Evolutionary conservation across 305 asterid genomes (phyloP).

Genomic region (Solanum hybrid): DNA sequence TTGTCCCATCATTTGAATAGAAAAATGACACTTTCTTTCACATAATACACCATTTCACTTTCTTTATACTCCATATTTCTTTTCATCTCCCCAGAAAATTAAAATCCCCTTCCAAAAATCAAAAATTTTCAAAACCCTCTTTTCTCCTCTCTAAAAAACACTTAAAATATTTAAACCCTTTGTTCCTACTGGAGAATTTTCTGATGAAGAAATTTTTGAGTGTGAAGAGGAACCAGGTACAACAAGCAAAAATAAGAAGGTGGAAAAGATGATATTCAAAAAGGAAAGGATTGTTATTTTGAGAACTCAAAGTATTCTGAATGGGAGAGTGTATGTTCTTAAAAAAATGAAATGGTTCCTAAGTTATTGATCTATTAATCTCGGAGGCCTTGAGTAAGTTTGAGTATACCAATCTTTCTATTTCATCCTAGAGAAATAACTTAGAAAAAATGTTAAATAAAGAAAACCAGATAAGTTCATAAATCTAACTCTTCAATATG

Average conservation of each 20-base stretch:
- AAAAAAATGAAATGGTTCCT: background rate
- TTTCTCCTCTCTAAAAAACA: background rate
- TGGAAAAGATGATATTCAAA: background rate
- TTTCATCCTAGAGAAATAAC: too few relatives aligned
- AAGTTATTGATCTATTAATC: background rate
- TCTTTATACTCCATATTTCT: background rate
- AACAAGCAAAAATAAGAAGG: background rate
- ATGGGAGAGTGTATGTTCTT: background rate
- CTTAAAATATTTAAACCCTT: background rate
- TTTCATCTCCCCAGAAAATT: too few relatives aligned
- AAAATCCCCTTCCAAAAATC: background rate
- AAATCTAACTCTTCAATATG: background rate
- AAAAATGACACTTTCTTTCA: background rate
- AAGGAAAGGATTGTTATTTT: too few relatives aligned
- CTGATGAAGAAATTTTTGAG: too few relatives aligned
- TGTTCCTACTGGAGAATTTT: background rate
- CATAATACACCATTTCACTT: background rate
- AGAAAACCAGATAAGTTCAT: background rate
- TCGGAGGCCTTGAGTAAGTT: background rate
- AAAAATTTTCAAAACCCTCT: background rate
- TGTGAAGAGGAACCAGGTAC: background rate
- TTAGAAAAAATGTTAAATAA: background rate
- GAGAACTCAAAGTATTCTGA: background rate
- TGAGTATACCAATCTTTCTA: background rate
- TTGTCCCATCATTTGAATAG: background rate